Evolutionary conservation across 2,329 filamentous ascomycete species (phyloP).

Genomic region (Periconia macrospinosa): DNA sequence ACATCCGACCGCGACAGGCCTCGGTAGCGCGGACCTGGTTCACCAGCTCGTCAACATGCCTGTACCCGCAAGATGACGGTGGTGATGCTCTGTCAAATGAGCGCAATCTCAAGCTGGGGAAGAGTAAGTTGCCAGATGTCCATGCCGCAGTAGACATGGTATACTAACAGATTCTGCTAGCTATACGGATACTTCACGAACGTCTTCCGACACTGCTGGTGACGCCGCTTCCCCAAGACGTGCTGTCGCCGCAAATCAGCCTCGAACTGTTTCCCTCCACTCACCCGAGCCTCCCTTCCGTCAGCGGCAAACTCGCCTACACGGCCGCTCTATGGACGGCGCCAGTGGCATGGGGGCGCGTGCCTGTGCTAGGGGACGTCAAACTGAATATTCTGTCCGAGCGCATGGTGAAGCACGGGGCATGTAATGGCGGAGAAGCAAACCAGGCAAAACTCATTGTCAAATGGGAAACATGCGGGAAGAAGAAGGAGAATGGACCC

Average conservation of each 20-base stretch:
- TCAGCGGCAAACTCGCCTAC: slow-evolving; percentile 87
- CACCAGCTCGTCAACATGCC: slow-evolving; percentile 42
- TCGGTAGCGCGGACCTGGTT: slow-evolving; percentile 48
- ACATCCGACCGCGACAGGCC: slow-evolving; percentile 31
- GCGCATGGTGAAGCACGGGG: slow-evolving; percentile 70
- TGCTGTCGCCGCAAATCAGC: slow-evolving; percentile 63
- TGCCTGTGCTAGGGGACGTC: slow-evolving; percentile 89
- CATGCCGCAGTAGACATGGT: neutral
- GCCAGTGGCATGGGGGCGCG: slow-evolving; percentile 90
- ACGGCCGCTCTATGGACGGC: slow-evolving; percentile 94
- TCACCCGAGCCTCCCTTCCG: slow-evolving; percentile 86
- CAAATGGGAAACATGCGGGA: slow-evolving; percentile 76
- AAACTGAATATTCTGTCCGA: slow-evolving; percentile 85
- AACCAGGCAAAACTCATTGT: slow-evolving; percentile 82
- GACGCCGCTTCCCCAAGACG: slow-evolving; percentile 63
- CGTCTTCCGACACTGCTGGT: slow-evolving; percentile 63
- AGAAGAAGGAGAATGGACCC: slow-evolving; percentile 48
- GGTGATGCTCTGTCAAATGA: slow-evolving; percentile 59
- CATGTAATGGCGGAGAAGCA: slow-evolving; percentile 38
- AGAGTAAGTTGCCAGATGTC: slow-evolving; percentile 49
- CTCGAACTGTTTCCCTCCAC: slow-evolving; percentile 71
- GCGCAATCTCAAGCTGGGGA: slow-evolving; percentile 63
- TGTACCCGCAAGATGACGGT: slow-evolving; percentile 24
- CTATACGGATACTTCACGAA: slow-evolving; percentile 63
- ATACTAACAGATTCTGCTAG: slow-evolving; percentile 35